Percentiles rank a stretch among this genome's conserved stretches.
Evolutionary conservation across 805 yeast species (phyloP).

Genomic region (Teunomyces cretensis): DNA sequence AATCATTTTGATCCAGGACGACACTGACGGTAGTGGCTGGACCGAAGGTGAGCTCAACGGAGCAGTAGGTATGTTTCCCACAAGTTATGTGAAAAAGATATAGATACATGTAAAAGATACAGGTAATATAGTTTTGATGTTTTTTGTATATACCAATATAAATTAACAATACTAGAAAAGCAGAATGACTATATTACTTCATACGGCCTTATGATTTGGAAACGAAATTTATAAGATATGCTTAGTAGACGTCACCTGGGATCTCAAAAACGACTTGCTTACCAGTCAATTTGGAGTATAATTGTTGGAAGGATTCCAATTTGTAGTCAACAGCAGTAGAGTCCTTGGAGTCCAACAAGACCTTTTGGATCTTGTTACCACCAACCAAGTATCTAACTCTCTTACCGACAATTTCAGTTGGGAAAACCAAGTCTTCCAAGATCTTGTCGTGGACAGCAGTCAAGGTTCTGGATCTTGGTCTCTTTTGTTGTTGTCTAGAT

Average conservation of each 20-base stretch:
- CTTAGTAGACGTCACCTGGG: conserved; percentile 47
- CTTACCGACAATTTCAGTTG: conserved; percentile 98
- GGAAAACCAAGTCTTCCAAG: conserved; percentile 99
- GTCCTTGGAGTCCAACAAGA: conserved; percentile 96
- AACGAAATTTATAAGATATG: conserved; percentile 5
- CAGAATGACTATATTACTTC: conserved; percentile 2
- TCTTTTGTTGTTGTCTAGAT: conserved; percentile 92
- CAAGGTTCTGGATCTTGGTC: conserved; percentile 99
- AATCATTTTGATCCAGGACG: conserved; percentile 58
- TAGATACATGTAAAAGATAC: conserved; percentile 11
- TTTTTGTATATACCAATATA: conserved; percentile 4
- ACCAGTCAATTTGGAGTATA: conserved; percentile 98
- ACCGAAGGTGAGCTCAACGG: conserved; percentile 84
- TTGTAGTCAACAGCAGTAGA: conserved; percentile 96
- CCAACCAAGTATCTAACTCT: conserved; percentile 98
- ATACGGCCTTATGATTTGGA: conserved; percentile 5
- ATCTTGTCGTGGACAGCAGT: conserved; percentile 98
- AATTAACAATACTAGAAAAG: conserved; percentile 3
- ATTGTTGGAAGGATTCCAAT: conserved; percentile 98
- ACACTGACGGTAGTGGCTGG: conserved; percentile 84
- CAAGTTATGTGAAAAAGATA: conserved; percentile 58
- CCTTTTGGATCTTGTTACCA: conserved; percentile 98
- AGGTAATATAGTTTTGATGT: conserved; percentile 4
- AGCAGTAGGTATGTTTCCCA: conserved; percentile 69
- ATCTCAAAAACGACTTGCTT: conserved; percentile 99